These are phyloP conservation scores for Penicillium paxilli DNA, from an alignment of 495 filamentous ascomycete species.

Conservation along the genomic window DNA sequence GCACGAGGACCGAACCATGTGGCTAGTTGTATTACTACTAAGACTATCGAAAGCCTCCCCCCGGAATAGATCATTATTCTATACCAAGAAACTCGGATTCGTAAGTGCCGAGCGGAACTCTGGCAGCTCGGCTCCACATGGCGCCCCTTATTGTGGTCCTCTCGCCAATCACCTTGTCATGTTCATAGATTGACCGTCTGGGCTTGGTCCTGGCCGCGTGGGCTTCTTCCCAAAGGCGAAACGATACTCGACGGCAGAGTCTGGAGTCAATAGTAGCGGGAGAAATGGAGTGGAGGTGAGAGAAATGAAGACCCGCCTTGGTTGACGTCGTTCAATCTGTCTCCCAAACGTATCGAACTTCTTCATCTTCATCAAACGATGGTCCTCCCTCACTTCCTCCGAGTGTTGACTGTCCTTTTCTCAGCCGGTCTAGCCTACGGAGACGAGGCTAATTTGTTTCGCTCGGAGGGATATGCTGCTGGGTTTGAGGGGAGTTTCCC, in stretches of 20 bases:
- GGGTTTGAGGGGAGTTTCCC: conserved; percentile 40
- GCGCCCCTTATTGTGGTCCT: conserved; percentile 3
- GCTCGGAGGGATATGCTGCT: conserved; percentile 28
- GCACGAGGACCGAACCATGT: too few species aligned
- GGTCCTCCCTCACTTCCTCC: not conserved
- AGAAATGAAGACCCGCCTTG: not conserved
- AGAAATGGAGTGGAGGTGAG: not conserved
- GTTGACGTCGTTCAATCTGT: not conserved
- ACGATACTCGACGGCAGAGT: not conserved
- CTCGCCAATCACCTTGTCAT: not conserved
- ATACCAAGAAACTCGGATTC: too few species aligned
- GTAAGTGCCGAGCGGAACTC: not conserved
- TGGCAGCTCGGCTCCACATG: conserved; percentile 6
- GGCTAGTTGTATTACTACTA: too few species aligned
- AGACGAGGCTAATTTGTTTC: conserved; percentile 5
- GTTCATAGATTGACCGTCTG: not conserved
- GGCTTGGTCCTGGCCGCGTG: not conserved
- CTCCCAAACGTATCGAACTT: not conserved
- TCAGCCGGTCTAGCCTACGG: not conserved
- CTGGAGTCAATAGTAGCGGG: not conserved
- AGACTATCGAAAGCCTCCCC: too few species aligned
- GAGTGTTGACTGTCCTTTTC: not conserved
- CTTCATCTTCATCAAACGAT: not conserved
- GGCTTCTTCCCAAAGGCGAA: not conserved
- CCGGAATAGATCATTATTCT: too few species aligned